Evolutionary conservation across 192 early-diverging fungal species (phyloP).

Genomic region (Paraglomus occultum): DNA sequence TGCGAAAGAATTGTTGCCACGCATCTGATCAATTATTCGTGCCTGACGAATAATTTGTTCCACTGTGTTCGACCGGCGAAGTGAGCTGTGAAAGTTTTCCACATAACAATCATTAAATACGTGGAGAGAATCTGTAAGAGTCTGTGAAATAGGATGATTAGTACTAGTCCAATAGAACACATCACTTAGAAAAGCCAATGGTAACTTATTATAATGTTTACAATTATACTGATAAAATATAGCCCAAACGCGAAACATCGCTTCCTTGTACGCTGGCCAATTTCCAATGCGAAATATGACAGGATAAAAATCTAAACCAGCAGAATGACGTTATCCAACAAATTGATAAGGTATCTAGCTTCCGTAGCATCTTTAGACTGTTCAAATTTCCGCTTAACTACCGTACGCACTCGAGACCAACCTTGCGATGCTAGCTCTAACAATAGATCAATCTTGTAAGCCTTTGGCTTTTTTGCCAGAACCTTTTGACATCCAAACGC

Average conservation of each 20-base stretch:
- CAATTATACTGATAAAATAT: neutral
- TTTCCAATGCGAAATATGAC: neutral
- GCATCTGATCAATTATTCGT: slow-evolving; percentile 11
- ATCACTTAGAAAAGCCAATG: slow-evolving; percentile 23
- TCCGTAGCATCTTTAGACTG: neutral
- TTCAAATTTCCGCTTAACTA: slow-evolving; percentile 11
- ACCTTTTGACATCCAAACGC: neutral
- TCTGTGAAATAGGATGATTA: slow-evolving; percentile 14
- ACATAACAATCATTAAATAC: slow-evolving; percentile 23
- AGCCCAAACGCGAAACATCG: slow-evolving; percentile 17
- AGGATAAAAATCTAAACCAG: slow-evolving; percentile 21
- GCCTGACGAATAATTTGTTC: slow-evolving; percentile 14
- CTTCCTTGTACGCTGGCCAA: slow-evolving; percentile 4
- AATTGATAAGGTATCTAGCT: slow-evolving; percentile 12
- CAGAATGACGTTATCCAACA: slow-evolving; percentile 4
- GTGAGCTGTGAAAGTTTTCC: slow-evolving; percentile 10
- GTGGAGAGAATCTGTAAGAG: slow-evolving; percentile 1
- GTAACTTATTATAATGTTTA: slow-evolving; percentile 16
- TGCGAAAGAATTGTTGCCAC: neutral
- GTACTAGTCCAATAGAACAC: slow-evolving; percentile 12
- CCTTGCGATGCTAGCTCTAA: slow-evolving; percentile 1
- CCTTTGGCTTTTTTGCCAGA: slow-evolving; percentile 5
- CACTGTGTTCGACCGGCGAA: neutral
- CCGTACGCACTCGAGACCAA: neutral
- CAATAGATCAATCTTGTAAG: neutral